Conservation (phyloP, 805 yeast species). For the Pichia exigua region DNA sequence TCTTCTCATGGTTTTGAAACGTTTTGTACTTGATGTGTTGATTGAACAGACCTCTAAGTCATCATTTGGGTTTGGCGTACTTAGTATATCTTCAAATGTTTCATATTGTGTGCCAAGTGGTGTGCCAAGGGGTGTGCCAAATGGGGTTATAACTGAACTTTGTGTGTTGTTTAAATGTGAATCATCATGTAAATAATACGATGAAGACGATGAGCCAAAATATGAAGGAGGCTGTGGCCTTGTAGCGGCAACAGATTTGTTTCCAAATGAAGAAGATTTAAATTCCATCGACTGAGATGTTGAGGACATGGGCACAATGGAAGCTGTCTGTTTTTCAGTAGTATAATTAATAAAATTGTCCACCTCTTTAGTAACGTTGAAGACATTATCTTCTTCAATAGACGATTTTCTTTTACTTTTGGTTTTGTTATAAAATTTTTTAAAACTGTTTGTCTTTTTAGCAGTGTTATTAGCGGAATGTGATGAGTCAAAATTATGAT, state of each 20-base stretch:
- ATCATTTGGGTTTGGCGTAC: not conserved
- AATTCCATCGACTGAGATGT: not conserved
- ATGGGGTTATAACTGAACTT: not conserved
- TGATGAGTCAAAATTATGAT: not conserved
- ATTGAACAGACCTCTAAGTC: constrained; percentile 20
- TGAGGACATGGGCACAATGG: not conserved
- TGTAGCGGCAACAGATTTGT: constrained; percentile 2
- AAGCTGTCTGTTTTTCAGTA: not conserved
- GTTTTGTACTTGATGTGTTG: constrained; percentile 22
- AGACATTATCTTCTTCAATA: not conserved
- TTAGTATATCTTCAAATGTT: not conserved
- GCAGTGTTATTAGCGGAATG: not conserved
- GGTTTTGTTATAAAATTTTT: not conserved
- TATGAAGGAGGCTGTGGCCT: not conserved
- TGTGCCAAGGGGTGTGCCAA: constrained; percentile 16
- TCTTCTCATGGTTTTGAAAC: constrained; percentile 22
- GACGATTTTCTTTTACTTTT: not conserved
- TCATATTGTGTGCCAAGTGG: constrained; percentile 12
- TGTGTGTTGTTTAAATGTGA: constrained; percentile 1
- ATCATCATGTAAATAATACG: not conserved
- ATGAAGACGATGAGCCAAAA: not conserved
- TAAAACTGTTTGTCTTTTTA: not conserved
- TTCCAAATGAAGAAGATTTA: not conserved
- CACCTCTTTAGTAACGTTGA: not conserved
- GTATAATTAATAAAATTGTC: not conserved